Conservation (phyloP, 306 rosid species). For the Medicago lupulina region DNA sequence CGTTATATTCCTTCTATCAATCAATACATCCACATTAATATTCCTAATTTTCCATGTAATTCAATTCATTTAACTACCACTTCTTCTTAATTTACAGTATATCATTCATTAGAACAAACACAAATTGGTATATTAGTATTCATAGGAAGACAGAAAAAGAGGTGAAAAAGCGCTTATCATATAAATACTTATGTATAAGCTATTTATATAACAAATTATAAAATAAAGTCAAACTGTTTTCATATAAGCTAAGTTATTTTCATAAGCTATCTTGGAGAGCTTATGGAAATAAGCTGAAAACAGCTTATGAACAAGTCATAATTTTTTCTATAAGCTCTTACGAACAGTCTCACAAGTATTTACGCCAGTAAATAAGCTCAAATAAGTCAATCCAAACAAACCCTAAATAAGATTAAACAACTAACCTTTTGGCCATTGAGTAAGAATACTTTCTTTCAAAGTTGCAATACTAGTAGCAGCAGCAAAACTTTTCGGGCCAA, state of each 20-base stretch:
- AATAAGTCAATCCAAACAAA: background rate
- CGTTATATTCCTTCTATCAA: background rate
- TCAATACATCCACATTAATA: conserved; percentile 24
- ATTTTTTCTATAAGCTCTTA: background rate
- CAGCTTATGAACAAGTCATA: background rate
- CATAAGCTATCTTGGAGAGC: background rate
- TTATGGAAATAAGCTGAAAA: background rate
- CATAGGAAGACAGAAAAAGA: background rate
- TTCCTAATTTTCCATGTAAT: background rate
- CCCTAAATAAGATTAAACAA: background rate
- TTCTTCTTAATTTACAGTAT: conserved; percentile 13
- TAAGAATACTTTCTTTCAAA: conserved; percentile 80
- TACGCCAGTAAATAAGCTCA: background rate
- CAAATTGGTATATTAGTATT: background rate
- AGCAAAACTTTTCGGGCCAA: conserved; percentile 82
- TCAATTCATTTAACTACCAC: background rate
- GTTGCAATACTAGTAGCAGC: conserved; percentile 76
- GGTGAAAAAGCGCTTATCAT: background rate
- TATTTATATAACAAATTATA: background rate
- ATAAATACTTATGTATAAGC: background rate
- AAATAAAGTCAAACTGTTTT: background rate
- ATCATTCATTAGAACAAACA: conserved; percentile 21
- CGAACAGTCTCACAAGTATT: background rate
- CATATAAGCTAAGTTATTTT: background rate
- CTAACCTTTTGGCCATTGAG: conserved; percentile 95